phyloP scores from a whole-genome alignment of 345 rosid species.

The Salix exigua region DNA sequence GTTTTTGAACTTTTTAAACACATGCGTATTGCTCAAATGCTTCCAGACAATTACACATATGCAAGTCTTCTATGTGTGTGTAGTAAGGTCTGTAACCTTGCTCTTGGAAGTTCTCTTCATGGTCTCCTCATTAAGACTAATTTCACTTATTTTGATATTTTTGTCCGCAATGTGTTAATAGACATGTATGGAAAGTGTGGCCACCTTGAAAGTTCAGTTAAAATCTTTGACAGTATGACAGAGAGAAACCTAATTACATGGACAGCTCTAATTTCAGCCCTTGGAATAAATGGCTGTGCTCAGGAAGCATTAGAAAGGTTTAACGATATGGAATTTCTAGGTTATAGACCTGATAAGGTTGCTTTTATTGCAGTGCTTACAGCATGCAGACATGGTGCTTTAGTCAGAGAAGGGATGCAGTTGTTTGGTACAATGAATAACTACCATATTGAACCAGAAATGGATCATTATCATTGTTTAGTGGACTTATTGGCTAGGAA shows the following conservation, averaged over 20 bases:
- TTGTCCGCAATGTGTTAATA: conserved; percentile 63
- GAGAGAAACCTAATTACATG: conserved; percentile 68
- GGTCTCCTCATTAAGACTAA: conserved; percentile 57
- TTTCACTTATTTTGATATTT: conserved; percentile 46
- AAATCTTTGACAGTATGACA: conserved; percentile 42
- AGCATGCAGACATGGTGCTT: conserved; percentile 72
- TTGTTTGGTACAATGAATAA: conserved; percentile 56
- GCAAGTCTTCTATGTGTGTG: conserved; percentile 59
- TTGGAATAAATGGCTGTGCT: conserved; percentile 62
- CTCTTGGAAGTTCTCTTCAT: conserved; percentile 73
- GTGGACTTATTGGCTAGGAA: conserved; percentile 64
- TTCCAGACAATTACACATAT: conserved; percentile 76
- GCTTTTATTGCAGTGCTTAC: conserved; percentile 60
- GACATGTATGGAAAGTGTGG: conserved; percentile 97
- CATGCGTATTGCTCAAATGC: conserved; percentile 42
- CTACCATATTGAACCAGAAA: conserved; percentile 57
- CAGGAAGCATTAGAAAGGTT: conserved; percentile 58
- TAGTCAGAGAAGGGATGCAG: conserved; percentile 68
- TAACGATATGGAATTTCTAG: conserved; percentile 47
- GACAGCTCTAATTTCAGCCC: conserved; percentile 72
- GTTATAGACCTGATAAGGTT: conserved; percentile 65
- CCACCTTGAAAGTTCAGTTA: conserved; percentile 38
- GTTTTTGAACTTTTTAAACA: conserved; percentile 58
- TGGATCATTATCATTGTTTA: conserved; percentile 68
- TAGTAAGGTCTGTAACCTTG: conserved; percentile 47